Percentiles rank a stretch among this genome's conserved stretches.
phyloP scores from a whole-genome alignment of 257 asterid genomes.

The Scutellaria galericulata region DNA sequence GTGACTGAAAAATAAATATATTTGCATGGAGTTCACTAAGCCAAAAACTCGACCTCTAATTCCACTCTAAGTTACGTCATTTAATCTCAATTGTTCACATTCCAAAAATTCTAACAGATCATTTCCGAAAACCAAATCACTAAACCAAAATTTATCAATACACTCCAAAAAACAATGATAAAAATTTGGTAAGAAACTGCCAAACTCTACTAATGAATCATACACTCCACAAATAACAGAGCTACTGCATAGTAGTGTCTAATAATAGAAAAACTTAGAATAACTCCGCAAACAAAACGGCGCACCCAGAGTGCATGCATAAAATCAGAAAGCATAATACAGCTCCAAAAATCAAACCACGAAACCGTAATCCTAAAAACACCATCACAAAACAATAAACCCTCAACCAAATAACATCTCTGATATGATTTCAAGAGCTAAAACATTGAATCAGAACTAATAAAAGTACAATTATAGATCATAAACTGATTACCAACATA shows the following conservation, averaged over 20 bases:
- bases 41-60: conserved; percentile 2
- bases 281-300: neutral
- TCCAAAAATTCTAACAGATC: neutral
- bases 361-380: too few relatives aligned
- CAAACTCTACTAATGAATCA: neutral
- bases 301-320: conserved; percentile 8
- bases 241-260: neutral
- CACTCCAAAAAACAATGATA: neutral
- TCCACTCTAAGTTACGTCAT: neutral
- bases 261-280: neutral
- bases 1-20: neutral
- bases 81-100: neutral
- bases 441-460: neutral
- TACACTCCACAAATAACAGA: neutral
- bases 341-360: too few relatives aligned
- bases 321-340: too few relatives aligned
- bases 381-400: too few relatives aligned
- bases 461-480: neutral
- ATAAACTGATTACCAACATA: too few relatives aligned
- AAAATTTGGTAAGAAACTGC: neutral
- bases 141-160: neutral
- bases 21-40: neutral
- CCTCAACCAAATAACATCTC: neutral
- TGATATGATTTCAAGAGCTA: neutral
- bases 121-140: neutral